Conservation (phyloP, 352 stramenopile genomes). For the Phytophthora multivora region DNA sequence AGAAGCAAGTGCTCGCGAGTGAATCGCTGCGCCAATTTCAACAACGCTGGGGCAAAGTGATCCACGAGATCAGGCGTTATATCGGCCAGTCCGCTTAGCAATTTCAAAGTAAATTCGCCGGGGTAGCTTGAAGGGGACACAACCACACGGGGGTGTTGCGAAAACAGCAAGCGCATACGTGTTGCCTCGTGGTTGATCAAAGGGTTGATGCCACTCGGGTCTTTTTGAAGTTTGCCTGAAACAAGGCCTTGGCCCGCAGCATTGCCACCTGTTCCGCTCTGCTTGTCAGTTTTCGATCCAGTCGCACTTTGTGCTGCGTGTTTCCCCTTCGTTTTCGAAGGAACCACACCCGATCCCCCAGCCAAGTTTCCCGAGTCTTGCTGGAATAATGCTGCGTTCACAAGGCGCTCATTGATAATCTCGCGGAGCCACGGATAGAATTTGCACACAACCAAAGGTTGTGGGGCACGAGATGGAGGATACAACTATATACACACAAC, state of each 20-base stretch:
- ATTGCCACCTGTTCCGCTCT: constrained; percentile 18
- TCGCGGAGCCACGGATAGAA: constrained; percentile 90
- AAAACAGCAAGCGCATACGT: constrained; percentile 57
- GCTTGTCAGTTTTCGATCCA: constrained; percentile 33
- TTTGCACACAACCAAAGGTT: constrained; percentile 80
- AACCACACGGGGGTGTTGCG: constrained; percentile 43
- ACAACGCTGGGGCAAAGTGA: constrained; percentile 72
- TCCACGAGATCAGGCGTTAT: constrained; percentile 76
- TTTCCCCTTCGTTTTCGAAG: constrained; percentile 52
- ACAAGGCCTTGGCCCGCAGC: constrained; percentile 13
- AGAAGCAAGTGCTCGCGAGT: constrained; percentile 87
- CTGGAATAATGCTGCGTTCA: constrained; percentile 67
- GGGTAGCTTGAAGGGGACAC: constrained; percentile 60
- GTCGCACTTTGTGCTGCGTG: constrained; percentile 26
- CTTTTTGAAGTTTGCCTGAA: constrained; percentile 49
- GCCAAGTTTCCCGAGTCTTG: constrained; percentile 47
- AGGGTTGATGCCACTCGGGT: constrained; percentile 38
- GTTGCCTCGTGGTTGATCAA: constrained; percentile 66
- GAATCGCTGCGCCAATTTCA: constrained; percentile 86
- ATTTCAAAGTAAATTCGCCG: constrained; percentile 70
- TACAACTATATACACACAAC: constrained; percentile 70
- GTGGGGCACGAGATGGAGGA: constrained; percentile 65
- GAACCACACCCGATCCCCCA: constrained; percentile 7
- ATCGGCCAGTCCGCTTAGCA: constrained; percentile 66
- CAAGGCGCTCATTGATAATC: constrained; percentile 81